Evolutionary conservation across 2,329 filamentous ascomycete species (phyloP), one percentile per base, ranked within the genome.

Genomic region (Thielaviopsis musarum): DNA sequence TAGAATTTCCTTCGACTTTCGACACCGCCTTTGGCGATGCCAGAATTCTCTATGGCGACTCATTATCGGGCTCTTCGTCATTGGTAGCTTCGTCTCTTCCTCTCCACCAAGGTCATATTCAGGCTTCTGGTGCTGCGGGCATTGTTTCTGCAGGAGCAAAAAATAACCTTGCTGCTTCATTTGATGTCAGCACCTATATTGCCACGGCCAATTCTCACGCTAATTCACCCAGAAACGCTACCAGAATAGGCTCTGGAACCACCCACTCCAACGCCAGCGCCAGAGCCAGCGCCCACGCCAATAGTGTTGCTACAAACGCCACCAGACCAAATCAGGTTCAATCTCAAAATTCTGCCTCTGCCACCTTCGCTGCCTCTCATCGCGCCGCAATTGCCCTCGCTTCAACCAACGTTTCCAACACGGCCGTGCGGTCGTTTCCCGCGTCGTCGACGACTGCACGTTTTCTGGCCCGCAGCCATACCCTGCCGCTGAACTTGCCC

Each of bases 1-100:
- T 61, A 22, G 60, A 58, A 17, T 59, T 61, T 49, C 34, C 52
- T 34, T 21, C 60, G n/a, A 22, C 34, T 52, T 30, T 52, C 30
- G 28, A 52, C 24, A 34, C 53, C 21, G 57, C 22, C 22, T 53
- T 59, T n/a, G 60, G 54, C 21, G 48, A 57, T n/a, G 15, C 28
- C 17, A 34, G 51, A 2, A 45, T 45, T n/a, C 38, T 45, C 38
- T 45, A 45, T 45, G 38, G 38, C 15, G 7, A 45, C 38, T 45
- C 38, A 3, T 45, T 45, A 45, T 15, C 38, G 38, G 38, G 38
- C 12, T 45, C 38, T 45, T 45, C 38, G 13, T 45, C 38, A 13
- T n/a, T 45, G 38, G 17, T 45, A 45, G 13, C 38, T 45, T n/a
- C 38, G 15, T 45, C 38, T 45, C 13, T 45, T n/a, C 38, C 13